Percentiles rank a stretch among this genome's conserved stretches.
Evolutionary conservation across 169 alveolate genomes (phyloP).

Genomic region (Eimeria necatrix): DNA sequence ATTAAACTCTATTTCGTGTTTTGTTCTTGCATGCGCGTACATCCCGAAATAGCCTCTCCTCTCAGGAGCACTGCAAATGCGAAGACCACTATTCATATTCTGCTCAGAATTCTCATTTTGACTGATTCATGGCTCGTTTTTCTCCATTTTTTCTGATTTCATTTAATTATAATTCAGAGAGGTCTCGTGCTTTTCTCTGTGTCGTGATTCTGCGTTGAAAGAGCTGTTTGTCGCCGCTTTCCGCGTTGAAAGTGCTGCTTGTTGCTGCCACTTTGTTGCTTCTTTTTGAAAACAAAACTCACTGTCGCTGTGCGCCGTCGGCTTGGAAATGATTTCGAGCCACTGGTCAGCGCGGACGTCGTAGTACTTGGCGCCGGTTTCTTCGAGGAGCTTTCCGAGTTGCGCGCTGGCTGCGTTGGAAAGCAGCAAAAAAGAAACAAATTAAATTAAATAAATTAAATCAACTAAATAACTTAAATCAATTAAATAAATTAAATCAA

Average conservation of each 20-base stretch:
- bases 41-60: too few species aligned
- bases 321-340: conserved; percentile 20
- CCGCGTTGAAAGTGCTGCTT: not conserved
- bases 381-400: not conserved
- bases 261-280: not conserved
- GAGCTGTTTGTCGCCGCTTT: too few species aligned
- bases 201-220: too few species aligned
- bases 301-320: conserved; percentile 31
- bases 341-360: not conserved
- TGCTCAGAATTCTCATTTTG: not conserved
- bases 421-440: not conserved
- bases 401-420: not conserved
- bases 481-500: not conserved
- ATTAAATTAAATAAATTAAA: not conserved
- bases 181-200: too few species aligned
- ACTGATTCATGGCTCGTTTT: not conserved
- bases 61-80: too few species aligned
- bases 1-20: too few species aligned
- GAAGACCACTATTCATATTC: too few species aligned
- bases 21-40: too few species aligned
- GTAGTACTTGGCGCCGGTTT: not conserved
- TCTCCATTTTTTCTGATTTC: not conserved
- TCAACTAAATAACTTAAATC: not conserved
- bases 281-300: not conserved
- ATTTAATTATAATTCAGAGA: too few species aligned